These are phyloP conservation scores for Citrus reticulata DNA, from an alignment of 345 rosid genomes.

Conservation along the genomic window DNA sequence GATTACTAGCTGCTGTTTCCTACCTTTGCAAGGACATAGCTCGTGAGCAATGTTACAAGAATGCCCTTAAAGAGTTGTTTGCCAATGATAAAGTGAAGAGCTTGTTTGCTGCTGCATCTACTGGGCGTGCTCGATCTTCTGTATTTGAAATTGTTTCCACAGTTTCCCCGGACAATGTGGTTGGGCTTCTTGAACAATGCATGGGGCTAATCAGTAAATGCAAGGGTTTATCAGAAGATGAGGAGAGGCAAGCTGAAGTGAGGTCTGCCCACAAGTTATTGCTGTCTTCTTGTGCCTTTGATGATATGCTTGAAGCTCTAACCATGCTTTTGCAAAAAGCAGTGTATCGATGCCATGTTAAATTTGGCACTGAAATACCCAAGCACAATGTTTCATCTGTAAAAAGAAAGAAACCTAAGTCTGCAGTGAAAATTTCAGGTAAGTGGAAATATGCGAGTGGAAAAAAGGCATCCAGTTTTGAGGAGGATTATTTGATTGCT, in stretches of 20 bases:
- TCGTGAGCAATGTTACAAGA: constrained; percentile 43
- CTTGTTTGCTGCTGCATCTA: constrained; percentile 59
- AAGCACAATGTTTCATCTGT: constrained; percentile 34
- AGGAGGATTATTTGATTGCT: constrained; percentile 63
- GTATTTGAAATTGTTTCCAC: constrained; percentile 51
- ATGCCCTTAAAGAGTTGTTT: constrained; percentile 54
- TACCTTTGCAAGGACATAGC: constrained; percentile 55
- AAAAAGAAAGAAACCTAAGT: constrained; percentile 56
- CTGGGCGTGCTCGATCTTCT: constrained; percentile 55
- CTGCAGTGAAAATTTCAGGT: constrained; percentile 40
- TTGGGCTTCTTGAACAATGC: constrained; percentile 60
- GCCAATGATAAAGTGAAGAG: constrained; percentile 45
- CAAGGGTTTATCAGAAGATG: constrained; percentile 47
- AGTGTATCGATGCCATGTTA: constrained; percentile 72
- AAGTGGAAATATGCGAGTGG: constrained; percentile 59
- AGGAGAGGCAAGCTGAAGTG: constrained; percentile 63
- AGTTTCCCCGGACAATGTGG: constrained; percentile 45
- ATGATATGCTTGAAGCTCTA: constrained; percentile 57
- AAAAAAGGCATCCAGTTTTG: constrained; percentile 47
- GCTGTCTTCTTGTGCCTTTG: constrained; percentile 44
- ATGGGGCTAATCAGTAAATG: constrained; percentile 50
- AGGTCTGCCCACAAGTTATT: constrained; percentile 77
- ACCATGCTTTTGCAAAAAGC: constrained; percentile 54
- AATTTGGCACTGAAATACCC: constrained; percentile 61
- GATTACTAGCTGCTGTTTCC: constrained; percentile 55